Base-by-base conservation (phyloP, 1,284 basidiomycete species). In the Polyporus tsugae region DNA sequence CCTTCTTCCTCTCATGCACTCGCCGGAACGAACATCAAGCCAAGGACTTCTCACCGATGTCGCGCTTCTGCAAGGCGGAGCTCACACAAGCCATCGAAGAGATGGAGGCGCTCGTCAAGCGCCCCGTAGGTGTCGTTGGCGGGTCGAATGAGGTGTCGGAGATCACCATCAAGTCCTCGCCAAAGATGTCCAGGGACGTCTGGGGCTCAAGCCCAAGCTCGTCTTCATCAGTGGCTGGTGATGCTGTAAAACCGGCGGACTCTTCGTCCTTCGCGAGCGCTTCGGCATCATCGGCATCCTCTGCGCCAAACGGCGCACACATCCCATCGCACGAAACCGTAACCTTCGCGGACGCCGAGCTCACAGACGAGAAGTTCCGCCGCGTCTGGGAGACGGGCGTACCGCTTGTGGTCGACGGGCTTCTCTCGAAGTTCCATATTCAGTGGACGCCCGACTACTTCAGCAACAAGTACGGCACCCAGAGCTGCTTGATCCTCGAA, bases 381-480 rank as follows among this genome's bases (percentile, higher is more conserved):
- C 76, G 81, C 9, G 79, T 95, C 4, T 97, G 95, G 95, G 78
- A 80, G 2, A 81, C 81, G 33, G 95, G 95, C 25, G 84, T 91
- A 46, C 93, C 95, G 0, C 78, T 97, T 15, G 87, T 97, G 22
- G 91, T 96, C 55, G 89, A 88, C 38, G 88, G 86, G 38, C 79
- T 94, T 6, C 79, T 87, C 61, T 74, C 83, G 33, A 87, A 88
- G 72, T 91, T 95, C 79, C 83, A 86, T 71, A 78, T 91, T 67
- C 75, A 85, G 63, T 98, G 96, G 96, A 90, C 86, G 1, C 96
- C 97, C 0, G 87, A 92, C 61, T 91, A 90, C 75, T 96, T 98
- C 77, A 86, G 89, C 41, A 81, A 87, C 69, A 86, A 89, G 68
- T 94, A 93, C 78, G 91, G 88, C 6, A 78, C 81, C 33, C 90